Evolutionary conservation across 2,329 filamentous ascomycete genomes (phyloP), one percentile per base, ranked within the genome.

Genomic region (Rutstroemia sp.): DNA sequence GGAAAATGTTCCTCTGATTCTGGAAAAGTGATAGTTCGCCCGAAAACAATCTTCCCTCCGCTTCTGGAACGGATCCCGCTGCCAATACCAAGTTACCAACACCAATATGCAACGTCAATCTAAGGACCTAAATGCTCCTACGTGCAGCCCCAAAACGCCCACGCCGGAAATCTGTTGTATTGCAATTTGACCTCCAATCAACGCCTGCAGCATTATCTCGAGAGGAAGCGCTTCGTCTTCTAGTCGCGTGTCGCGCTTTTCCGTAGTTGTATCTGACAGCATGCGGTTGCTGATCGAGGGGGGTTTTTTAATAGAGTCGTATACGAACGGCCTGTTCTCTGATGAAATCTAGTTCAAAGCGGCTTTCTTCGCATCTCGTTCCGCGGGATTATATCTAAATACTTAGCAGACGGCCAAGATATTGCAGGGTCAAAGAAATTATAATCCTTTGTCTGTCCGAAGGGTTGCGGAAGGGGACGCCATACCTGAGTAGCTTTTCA

Each of bases 401-500:
- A 34, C 9, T n/a, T 34, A 51, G 36, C 56, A 49, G 58, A 60
- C 64, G 48, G 63, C 58, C 44, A 52, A 48, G n/a, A 14, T 34
- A 12, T 12, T 34, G 30, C 12, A 34, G 12, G 30, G 30, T 34
- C 30, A 34, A 34, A 34, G 30, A 8, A 4, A 30, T 16, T n/a
- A 30, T 17, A 21, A 38, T 34, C 27, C 34, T 40, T 38, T 49
- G 23, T 42, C n/a, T 9, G 0, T 49, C 34, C 34, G 48, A 9
- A 14, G 34, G 36, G 40, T 44, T 30, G 50, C 53, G 2, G 45
- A 34, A 21, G 17, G 46, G 39, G 21, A 45, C n/a, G 60, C 19
- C 65, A 65, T 85, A 95, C 89, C 92, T 89, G 63, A 99, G 83
- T 51, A 99, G 83, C 76, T 99, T 99, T 80, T 99, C 94, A 67